Base-by-base conservation (phyloP, 768 basidiomycete species). In the Sarcomyxa edulis region DNA sequence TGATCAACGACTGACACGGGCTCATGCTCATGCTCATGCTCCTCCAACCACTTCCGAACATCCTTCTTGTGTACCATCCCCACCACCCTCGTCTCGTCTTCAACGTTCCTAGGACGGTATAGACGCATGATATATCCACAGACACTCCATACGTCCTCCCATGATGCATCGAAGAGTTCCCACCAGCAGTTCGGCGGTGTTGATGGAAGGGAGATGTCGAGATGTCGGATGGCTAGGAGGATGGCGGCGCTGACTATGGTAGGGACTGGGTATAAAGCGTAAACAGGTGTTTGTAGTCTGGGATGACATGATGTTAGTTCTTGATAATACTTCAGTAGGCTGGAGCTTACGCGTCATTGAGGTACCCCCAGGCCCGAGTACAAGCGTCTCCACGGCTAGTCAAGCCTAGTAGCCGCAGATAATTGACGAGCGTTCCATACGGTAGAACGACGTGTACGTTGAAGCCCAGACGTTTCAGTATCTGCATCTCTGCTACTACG, bases 401-500 rank as follows among this genome's bases (percentile, higher is more conserved):
- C 44, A 99, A 66, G n/a, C 89, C 91, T 14, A 99, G 74, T 15
- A 97, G 76, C 43, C 88, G 73, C 55, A 96, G 68, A 60, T 99
- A 98, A 63, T 96, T 97, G 49, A 98, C 84, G 40, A 97, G 74
- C 5, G 91, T 92, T 23, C 86, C 91, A 48, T 98, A 98, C 3
- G 95, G 93, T 22, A 97, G 68, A 8, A 90, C 86, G 31, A 95
- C 88, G 50, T 89, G 84, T 27, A 95, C 89, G 52, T 97, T 88
- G 65, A 98, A 99, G 1, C 90, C 95, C 8, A 99, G 73, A 16
- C 95, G 75, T 61, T 99, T 99, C 47, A 99, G 71, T 15, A 98
- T 76, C 57, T 99, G 96, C 91, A 98, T 98, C 61, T 99, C 96
- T 2, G 86, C 81, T 10, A 94, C 84, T 15, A 97, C 91, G 34